Base-by-base conservation (phyloP, 148 eudicot genomes). In the Persicaria maculosa region DNA sequence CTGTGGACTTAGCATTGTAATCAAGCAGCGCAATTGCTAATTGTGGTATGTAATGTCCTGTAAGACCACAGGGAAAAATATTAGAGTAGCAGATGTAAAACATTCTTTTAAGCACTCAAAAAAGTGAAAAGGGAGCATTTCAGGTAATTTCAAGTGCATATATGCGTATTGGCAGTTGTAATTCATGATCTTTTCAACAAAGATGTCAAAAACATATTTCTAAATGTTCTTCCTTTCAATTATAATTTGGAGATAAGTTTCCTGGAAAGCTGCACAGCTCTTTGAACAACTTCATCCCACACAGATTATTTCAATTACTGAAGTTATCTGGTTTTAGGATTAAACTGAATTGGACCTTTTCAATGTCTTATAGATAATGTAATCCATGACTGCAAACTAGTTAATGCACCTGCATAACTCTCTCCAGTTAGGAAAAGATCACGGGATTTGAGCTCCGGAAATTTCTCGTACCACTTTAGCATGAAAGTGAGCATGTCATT, bases 41-140 rank as follows among this genome's bases (percentile, higher is more conserved):
- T 64, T 90, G 93, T 76, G 98, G 97, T 67, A 90, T 88, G 78
- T 90, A 91, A 80, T 94, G 98, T 64, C 98, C 97, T 93, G 88
- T 80, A 90, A 91, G 89, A 61, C 74, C 92, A 80, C 87, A 90
- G 74, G 14, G 1, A 31, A 61, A 12, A 55, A 6, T 57, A n/a
- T n/a, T n/a, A n/a, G 1, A 57, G 53, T 50, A 50, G 15, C n/a
- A 54, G 19, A 54, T 58, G 55, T 14, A 12, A 52, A 52, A 52
- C 55, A 14, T 52, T 52, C 3, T 31, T 31, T 31, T 31, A 31
- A 31, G 40, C 40, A 31, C 40, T 31, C 40, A 31, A 31, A 31
- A 31, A 31, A 31, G 40, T 31, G 40, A 31, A 31, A 31, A 31
- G 40, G 40, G 40, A 31, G 40, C 40, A 31, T 31, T 31, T 31